Base-by-base conservation (phyloP, 108 stramenopile species). In the Cyclotella distinguenda region DNA sequence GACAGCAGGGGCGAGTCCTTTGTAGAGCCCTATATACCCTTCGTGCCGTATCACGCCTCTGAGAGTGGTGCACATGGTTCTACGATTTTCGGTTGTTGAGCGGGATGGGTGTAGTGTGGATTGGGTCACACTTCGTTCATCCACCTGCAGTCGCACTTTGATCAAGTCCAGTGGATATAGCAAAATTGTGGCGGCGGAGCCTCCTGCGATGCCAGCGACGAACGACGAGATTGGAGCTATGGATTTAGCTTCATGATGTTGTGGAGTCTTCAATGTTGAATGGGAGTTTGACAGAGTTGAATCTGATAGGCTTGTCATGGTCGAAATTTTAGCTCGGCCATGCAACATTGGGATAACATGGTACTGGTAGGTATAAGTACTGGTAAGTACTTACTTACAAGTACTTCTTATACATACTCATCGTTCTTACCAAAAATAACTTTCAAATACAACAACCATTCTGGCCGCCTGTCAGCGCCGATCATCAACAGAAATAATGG, bases 141-240 rank as follows among this genome's bases (percentile, higher is more conserved):
- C 77, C 10, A 95, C 97, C 78, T 98, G 96, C 46, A 96, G 77
- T 9, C 96, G 82, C 3, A 92, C 89, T 68, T 97, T 97, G 64
- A 99, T 80, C 31, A 96, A 82, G 61, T 99, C 98, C n/a, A 99
- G 60, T 6, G 98, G 98, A 57, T 96, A 91, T 28, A 97, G 73
- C 9, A 91, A 74, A 28, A 82, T 72, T 18, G 90, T 91, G 23
- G 86, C 84, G 13, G 79, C 77, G 15, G 82, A 66, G 4, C 93
- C 93, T 8, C 86, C 93, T 1, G 69, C 49, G 32, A 95, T 58
- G 18, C 93, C 93, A 8, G 93, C 88, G 21, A 89, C 28, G 64
- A 74, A 55, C 1, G 54, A 55, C 36, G 54, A 26, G 10, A 55
- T 18, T 18, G 54, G 54, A 36, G 19, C 36, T 1, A 21, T 52